phyloP scores from a whole-genome alignment of 805 yeast species.

The Myxozyma nipponensis region DNA sequence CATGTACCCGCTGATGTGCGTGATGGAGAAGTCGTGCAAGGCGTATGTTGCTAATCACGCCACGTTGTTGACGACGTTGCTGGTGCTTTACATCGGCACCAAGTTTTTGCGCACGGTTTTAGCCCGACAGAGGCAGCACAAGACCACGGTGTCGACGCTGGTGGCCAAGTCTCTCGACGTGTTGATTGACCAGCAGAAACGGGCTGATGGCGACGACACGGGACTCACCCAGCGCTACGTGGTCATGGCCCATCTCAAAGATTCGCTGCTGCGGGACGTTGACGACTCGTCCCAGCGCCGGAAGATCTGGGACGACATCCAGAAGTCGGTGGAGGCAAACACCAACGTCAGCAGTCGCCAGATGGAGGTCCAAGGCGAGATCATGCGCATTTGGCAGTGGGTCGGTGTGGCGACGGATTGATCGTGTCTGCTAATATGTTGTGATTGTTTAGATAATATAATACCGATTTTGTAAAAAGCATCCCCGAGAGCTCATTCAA shows the following conservation, averaged over 20 bases:
- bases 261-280: constrained; percentile 45
- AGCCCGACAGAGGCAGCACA: constrained; percentile 4
- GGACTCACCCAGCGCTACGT: constrained; percentile 47
- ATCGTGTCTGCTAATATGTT: no score
- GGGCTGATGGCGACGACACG: constrained; percentile 33
- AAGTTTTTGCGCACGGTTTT: not conserved
- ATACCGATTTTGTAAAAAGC: no score
- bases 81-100: not conserved
- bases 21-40: constrained; percentile 1
- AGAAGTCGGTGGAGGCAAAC: constrained; percentile 26
- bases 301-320: constrained; percentile 26
- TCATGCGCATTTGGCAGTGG: constrained; percentile 85
- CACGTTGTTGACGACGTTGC: not conserved
- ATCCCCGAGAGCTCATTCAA: no score
- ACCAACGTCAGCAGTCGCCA: constrained; percentile 30
- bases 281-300: constrained; percentile 33
- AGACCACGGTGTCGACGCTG: constrained; percentile 14
- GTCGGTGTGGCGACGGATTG: no score
- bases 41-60: constrained; percentile 1
- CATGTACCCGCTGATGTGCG: constrained; percentile 17
- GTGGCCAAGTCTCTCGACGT: constrained; percentile 31
- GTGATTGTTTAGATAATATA: no score
- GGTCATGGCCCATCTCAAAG: constrained; percentile 60
- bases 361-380: constrained; percentile 62
- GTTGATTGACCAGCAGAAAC: constrained; percentile 24